Evolutionary conservation across 2,329 filamentous ascomycete genomes (phyloP), one percentile per base, ranked within the genome.

Genomic region (Sarocladiaceae sp.): DNA sequence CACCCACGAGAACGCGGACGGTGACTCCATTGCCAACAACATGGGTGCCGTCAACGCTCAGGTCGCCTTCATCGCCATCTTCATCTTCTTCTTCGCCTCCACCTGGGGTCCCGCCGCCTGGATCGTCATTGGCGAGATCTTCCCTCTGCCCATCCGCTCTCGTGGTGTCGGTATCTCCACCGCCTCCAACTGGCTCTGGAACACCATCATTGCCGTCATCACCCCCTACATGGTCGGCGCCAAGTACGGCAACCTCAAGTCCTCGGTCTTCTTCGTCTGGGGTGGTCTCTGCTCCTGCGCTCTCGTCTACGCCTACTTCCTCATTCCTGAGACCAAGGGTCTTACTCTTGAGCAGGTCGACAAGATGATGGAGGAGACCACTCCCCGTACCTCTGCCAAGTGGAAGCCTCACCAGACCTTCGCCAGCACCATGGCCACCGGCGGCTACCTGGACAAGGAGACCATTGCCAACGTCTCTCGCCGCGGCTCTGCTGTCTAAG

Each of bases 111-210:
- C 88, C 6, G 83, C 80, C 41, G 77, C 85, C 44, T 89, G 84
- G 85, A 79, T 84, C 44, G 77, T 94, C 54, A 90, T 93, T 57
- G 88, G 88, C 61, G 88, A 95, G 71, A 85, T 93, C 66, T 95
- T 85, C 79, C 88, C 88, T 47, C 79, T 95, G 44, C 87, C 86
- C 49, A 91, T 95, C 66, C 85, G 89, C 58, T 85, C 89, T 32
- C 85, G 87, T 53, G 89, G 89, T 69, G 88, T 95, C 48, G 88
- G 78, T 55, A 76, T 95, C 34, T 90, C 88, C 32, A 94, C 89
- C 7, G 85, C 88, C 49, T 88, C 83, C 61, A 94, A 94, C 78
- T 94, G 88, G 88, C 76, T 93, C 50, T 93, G 87, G 87, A 93
- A 89, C 71, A 88, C 82, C 64, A 76, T 76, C 58, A 76, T 77